Base-by-base conservation (phyloP, 2,329 filamentous ascomycete genomes). In the Fusarium sp. region DNA sequence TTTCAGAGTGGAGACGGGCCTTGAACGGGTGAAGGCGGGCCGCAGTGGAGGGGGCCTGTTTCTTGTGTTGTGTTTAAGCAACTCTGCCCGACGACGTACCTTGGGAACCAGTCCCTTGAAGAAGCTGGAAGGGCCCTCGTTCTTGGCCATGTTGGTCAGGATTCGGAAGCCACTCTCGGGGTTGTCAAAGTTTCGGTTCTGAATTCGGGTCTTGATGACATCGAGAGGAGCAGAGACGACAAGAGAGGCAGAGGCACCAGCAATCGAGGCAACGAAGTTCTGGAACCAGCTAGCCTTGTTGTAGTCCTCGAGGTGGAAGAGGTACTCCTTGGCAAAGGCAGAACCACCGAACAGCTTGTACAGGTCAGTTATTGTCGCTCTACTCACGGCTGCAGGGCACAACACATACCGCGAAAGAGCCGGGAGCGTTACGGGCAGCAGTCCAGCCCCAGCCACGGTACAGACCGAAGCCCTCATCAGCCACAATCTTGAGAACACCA, bases 391-490 rank as follows among this genome's bases (percentile, higher is more conserved):
- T 25, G 11, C 13, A 34, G 29, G 20, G 23, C 18, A 44, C 4
- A 23, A 14, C 53, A 86, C 92, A 70, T 88, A 96, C 93, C 71
- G 96, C 96, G 77, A 99, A 99, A 29, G 94, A 97, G 56, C 96
- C 96, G 58, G 96, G 96, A 14, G 96, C 96, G 77, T 99, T 99
- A 78, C 96, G 90, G 66, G 96, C 96, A 58, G 96, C 96, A 56
- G 96, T 98, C 96, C 96, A 98, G 73, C 93, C 93, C 89, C 94
- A 97, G 65, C 96, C 96, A 78, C 96, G 89, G 85, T 99, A 99
- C 56, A 99, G 84, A 54, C 93, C 93, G 77, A 98, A 96, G 34
- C 96, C 96, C 81, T 99, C 96, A 78, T 99, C 96, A 64, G 88
- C 87, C 67, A 99, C 87, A 72, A 99, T 98, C 82, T 87, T 91